Evolutionary conservation across 768 basidiomycete genomes (phyloP).

Genomic region (Podaxis pistillaris): DNA sequence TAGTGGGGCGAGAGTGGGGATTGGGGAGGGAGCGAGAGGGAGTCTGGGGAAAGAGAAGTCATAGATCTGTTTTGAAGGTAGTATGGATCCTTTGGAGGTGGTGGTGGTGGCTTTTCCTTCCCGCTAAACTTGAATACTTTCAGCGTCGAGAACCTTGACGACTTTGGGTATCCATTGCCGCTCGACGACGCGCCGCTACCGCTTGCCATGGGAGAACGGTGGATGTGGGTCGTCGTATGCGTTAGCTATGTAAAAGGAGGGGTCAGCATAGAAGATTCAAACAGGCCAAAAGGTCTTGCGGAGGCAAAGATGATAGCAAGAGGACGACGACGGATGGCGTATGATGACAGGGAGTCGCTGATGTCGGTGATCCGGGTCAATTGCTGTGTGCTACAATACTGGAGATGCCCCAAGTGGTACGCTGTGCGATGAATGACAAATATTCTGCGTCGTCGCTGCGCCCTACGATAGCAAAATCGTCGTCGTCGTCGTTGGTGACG

Average conservation of each 20-base stretch:
- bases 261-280: not conserved
- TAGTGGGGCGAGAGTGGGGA: conserved; percentile 39
- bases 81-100: conserved; percentile 63
- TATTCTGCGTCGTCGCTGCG: not conserved
- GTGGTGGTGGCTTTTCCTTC: conserved; percentile 47
- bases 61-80: conserved; percentile 48
- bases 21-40: conserved; percentile 35
- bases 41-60: conserved; percentile 45
- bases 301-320: not conserved
- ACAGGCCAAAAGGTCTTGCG: not conserved
- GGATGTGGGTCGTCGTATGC: not conserved
- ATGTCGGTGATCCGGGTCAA: conserved; percentile 12
- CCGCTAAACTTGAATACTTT: conserved; percentile 31
- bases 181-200: conserved; percentile 23
- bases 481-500: conserved; percentile 7
- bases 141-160: conserved; percentile 32
- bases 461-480: not conserved
- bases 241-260: not conserved
- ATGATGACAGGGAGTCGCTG: conserved; percentile 10
- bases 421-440: not conserved
- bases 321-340: conserved; percentile 7
- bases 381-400: not conserved
- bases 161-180: conserved; percentile 17
- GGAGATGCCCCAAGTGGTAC: not conserved
- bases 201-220: conserved; percentile 22